Evolutionary conservation across 2,329 filamentous ascomycete species (phyloP).

Genomic region (Pseudogymnoascus sp.): DNA sequence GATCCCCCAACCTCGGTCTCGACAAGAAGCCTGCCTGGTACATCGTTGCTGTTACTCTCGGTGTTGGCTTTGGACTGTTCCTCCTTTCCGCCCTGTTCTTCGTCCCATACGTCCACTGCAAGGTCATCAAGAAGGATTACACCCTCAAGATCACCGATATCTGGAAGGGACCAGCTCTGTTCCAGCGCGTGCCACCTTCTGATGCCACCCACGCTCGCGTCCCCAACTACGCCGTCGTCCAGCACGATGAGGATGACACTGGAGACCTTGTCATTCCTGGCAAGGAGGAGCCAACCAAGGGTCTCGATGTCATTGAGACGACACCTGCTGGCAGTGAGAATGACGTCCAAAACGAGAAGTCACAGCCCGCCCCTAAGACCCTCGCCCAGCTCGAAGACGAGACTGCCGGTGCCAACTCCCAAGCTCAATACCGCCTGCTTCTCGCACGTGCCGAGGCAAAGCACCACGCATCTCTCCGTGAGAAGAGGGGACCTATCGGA

Average conservation of each 20-base stretch:
- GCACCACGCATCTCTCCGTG: constrained; percentile 56
- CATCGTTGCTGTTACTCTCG: constrained; percentile 58
- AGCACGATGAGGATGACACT: constrained; percentile 48
- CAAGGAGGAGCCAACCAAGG: constrained; percentile 30
- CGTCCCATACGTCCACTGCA: constrained; percentile 60
- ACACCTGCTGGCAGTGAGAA: constrained; percentile 23
- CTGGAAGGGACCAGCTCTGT: constrained; percentile 55
- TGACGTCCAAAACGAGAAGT: constrained; percentile 34
- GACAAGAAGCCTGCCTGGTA: constrained; percentile 60
- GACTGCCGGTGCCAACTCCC: constrained; percentile 24
- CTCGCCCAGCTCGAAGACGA: background rate
- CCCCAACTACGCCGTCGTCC: constrained; percentile 70
- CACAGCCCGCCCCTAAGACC: constrained; percentile 39
- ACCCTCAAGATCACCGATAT: constrained; percentile 56
- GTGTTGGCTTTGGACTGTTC: constrained; percentile 52
- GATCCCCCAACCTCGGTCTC: constrained; percentile 59
- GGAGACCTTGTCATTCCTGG: constrained; percentile 24
- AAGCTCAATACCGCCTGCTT: constrained; percentile 55
- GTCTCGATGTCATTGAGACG: constrained; percentile 22
- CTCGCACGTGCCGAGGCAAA: constrained; percentile 47
- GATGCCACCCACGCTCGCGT: constrained; percentile 50
- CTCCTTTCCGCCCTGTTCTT: constrained; percentile 61
- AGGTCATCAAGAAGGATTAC: constrained; percentile 61
- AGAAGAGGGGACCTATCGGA: constrained; percentile 60
- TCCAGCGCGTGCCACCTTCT: constrained; percentile 48